These are phyloP conservation scores for Thelonectria rubi DNA, from an alignment of 2,329 filamentous ascomycete species.

Conservation along the genomic window DNA sequence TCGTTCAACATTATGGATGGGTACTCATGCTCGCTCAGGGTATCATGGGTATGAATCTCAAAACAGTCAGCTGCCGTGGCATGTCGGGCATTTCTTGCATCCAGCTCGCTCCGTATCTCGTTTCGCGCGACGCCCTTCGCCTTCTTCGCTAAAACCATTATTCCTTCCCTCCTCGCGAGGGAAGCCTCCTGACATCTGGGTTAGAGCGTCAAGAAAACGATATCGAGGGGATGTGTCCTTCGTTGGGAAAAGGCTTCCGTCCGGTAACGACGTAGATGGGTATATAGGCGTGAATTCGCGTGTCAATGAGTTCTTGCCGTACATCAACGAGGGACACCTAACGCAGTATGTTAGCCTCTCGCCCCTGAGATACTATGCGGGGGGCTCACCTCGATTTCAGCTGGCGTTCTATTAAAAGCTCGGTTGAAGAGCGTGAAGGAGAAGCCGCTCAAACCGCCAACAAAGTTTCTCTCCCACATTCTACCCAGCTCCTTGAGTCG, in stretches of 20 bases:
- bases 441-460: conserved; percentile 56
- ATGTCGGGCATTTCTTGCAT: conserved; percentile 16
- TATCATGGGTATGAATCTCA: conserved; percentile 36
- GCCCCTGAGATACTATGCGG: background rate
- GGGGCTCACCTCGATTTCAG: conserved; percentile 58
- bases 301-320: conserved; percentile 57
- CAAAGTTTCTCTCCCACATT: conserved; percentile 56
- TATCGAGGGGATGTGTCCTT: conserved; percentile 31
- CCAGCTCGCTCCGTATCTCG: background rate
- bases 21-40: conserved; percentile 33
- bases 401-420: conserved; percentile 51
- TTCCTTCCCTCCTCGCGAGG: background rate
- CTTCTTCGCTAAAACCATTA: background rate
- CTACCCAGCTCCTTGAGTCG: conserved; percentile 54
- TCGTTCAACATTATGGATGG: conserved; percentile 36
- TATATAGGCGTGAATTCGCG: conserved; percentile 58
- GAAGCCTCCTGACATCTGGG: background rate
- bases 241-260: conserved; percentile 56
- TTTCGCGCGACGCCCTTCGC: background rate
- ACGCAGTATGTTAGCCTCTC: conserved; percentile 22
- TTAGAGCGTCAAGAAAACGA: conserved; percentile 22
- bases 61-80: conserved; percentile 27
- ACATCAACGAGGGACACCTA: conserved; percentile 61
- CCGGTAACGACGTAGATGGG: conserved; percentile 61
- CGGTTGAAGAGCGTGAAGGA: conserved; percentile 54